A percentile compares a stretch with the other conserved stretches of the same genome.
Conservation (phyloP, 2,329 filamentous ascomycete species). For the Zalaria sp. region DNA sequence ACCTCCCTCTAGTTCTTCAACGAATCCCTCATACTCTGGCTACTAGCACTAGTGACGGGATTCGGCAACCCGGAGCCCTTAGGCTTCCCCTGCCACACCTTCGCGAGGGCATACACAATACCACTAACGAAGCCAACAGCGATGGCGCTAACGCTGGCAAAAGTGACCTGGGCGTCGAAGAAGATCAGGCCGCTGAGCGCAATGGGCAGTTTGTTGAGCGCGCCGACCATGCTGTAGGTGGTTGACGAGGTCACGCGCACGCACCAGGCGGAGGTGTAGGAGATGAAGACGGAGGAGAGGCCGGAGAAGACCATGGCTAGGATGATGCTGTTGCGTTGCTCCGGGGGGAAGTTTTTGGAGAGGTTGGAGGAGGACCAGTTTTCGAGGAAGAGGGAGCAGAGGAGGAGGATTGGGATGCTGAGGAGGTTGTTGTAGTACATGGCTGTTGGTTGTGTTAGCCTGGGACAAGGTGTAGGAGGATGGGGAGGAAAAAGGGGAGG, state of each 20-base stretch:
- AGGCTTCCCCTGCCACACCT: conserved; percentile 57
- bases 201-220: conserved; percentile 94
- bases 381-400: conserved; percentile 70
- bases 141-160: conserved; percentile 86
- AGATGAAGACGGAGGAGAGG: conserved; percentile 89
- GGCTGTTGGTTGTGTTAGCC: conserved; percentile 39
- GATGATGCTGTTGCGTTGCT: conserved; percentile 64
- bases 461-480: background rate
- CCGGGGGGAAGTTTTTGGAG: conserved; percentile 73
- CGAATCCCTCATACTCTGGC: conserved; percentile 77
- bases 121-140: conserved; percentile 82
- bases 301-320: conserved; percentile 90
- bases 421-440: conserved; percentile 99
- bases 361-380: conserved; percentile 87
- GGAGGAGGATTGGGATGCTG: conserved; percentile 79
- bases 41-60: conserved; percentile 57
- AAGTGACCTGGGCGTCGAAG: conserved; percentile 85
- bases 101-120: conserved; percentile 77
- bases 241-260: conserved; percentile 95
- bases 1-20: conserved; percentile 36
- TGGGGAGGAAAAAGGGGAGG: background rate
- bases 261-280: conserved; percentile 98
- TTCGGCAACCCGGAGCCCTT: conserved; percentile 51
- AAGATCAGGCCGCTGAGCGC: conserved; percentile 86
- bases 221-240: conserved; percentile 97